Evolutionary conservation across 164 flowering plant species (phyloP), one percentile per base, ranked within the genome.

Genomic region (Magnolia sinica): DNA sequence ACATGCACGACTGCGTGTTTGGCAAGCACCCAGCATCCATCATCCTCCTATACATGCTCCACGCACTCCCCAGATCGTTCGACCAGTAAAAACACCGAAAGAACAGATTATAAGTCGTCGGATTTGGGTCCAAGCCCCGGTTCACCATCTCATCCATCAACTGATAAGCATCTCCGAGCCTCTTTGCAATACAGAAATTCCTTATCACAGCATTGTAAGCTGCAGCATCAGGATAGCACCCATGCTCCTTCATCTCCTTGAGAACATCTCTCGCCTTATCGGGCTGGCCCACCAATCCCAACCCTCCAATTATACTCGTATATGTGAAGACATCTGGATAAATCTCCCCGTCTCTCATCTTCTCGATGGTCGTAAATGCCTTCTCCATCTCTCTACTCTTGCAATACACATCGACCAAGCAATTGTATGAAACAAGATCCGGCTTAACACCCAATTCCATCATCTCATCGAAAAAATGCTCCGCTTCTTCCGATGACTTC

Each of bases 1-100:
- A 95, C 97, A 93, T 91, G 79, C 98, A 92, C 31, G 96, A 86
- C 79, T 94, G 98, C 0, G 96, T 92, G 72, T 89, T 93, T 0
- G 97, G 95, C 76, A 93, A 77, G 77, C 97, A 95, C n/a, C 89
- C 91, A 50, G 76, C 78, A 23, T 65, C 80, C 90, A 86, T 93
- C 97, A 95, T 93, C 85, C 88, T 85, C 72, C 29, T 59, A 76
- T 93, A 95, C 85, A 93, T 83, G 77, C 71, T 80, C 93, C 94
- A 91, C 1, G 92, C 82, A 50, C 87, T 87, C 45, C 9, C 52
- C 84, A 93, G 86, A 76, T 95, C 93, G 78, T 91, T 91, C 7
- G 90, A 79, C 97, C 94, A 90, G 80, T 67, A 87, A 58, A 84
- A 90, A 68, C 83, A 84, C 80, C 97, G 83, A 70, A 93, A 91